phyloP scores from a whole-genome alignment of 768 basidiomycete genomes.

The Pisolithus albus region DNA sequence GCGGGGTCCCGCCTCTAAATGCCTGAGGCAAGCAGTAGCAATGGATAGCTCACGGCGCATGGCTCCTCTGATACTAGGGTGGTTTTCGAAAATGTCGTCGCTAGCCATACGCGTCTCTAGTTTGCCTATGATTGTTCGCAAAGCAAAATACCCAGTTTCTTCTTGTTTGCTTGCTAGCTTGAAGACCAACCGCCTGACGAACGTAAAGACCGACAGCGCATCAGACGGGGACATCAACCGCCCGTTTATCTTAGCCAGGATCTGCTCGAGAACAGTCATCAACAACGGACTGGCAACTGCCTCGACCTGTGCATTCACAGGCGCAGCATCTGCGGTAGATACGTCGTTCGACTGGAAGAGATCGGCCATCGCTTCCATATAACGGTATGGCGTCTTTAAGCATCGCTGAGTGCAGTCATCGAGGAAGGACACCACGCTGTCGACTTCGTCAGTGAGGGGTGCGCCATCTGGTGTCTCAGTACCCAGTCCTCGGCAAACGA shows the following conservation, averaged over 20 bases:
- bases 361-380: conserved; percentile 63
- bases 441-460: conserved; percentile 48
- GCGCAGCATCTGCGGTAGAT: conserved; percentile 1
- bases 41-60: conserved; percentile 40
- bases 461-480: conserved; percentile 47
- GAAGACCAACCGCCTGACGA: conserved; percentile 56
- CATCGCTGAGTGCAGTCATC: conserved; percentile 85
- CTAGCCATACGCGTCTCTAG: conserved; percentile 30
- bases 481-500: conserved; percentile 26
- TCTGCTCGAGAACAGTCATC: conserved; percentile 74
- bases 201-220: conserved; percentile 54
- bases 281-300: conserved; percentile 65
- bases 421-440: conserved; percentile 57
- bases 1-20: conserved; percentile 16
- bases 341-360: conserved; percentile 19
- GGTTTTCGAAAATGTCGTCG: conserved; percentile 27
- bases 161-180: conserved; percentile 50
- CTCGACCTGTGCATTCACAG: conserved; percentile 19
- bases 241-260: conserved; percentile 57
- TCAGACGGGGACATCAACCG: conserved; percentile 53
- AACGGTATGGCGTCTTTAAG: conserved; percentile 76
- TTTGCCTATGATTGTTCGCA: conserved; percentile 30
- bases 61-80: conserved; percentile 31
- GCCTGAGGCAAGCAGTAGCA: conserved; percentile 31
- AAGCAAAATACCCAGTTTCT: conserved; percentile 29